Percentiles rank a stretch among this genome's conserved stretches.
Evolutionary conservation across 768 basidiomycete species (phyloP).

Genomic region (Kwoniella bestiolae): DNA sequence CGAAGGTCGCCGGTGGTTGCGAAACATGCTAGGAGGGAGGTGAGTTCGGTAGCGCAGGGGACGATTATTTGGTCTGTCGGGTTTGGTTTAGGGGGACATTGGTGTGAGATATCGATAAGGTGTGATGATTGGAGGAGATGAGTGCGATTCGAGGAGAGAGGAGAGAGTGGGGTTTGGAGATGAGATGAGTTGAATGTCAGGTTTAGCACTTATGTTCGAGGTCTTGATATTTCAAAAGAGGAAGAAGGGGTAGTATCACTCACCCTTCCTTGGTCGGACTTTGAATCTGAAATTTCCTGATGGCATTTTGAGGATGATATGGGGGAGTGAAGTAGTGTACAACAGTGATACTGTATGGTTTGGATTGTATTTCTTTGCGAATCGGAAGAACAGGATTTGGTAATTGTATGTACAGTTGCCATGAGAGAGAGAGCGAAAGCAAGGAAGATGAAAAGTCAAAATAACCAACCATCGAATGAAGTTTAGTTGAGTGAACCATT

Average conservation of each 20-base stretch:
- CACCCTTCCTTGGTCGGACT: constrained; percentile 30
- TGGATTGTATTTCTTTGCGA: no score
- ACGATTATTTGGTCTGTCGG: constrained; percentile 20
- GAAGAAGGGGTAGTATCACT: not conserved
- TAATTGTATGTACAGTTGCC: no score
- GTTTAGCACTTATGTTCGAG: no score
- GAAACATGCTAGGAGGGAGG: constrained; percentile 54
- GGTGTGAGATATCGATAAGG: no score
- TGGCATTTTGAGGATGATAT: constrained; percentile 7
- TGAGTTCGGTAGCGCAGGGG: constrained; percentile 50
- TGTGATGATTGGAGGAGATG: no score
- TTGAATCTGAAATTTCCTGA: constrained; percentile 29
- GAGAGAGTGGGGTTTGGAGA: no score
- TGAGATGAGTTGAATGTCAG: no score
- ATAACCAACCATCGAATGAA: not conserved
- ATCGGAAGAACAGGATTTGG: no score
- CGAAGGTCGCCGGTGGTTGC: constrained; percentile 51
- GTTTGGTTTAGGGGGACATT: not conserved
- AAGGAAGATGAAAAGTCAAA: constrained; percentile 1
- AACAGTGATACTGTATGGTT: not conserved
- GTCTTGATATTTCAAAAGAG: not conserved
- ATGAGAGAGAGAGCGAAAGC: no score
- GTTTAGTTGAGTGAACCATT: no score
- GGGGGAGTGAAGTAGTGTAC: no score
- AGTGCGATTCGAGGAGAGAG: no score